Conservation (phyloP, 257 asterid species). For the Jacaranda copaia region DNA sequence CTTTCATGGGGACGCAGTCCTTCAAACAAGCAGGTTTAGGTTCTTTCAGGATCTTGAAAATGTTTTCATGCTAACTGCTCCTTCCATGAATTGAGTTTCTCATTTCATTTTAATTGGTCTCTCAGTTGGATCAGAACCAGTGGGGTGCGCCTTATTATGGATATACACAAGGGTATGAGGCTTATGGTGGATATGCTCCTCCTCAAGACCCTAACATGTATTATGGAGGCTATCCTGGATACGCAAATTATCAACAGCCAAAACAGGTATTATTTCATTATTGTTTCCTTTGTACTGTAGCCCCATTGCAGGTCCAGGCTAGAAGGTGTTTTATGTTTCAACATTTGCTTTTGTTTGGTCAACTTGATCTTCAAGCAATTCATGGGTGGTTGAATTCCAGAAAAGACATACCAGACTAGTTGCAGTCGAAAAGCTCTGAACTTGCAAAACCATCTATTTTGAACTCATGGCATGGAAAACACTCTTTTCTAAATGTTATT, state of each 20-base stretch:
- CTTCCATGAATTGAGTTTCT: slow-evolving; percentile 27
- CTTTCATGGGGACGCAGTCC: slow-evolving; percentile 98
- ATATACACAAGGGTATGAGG: slow-evolving; percentile 77
- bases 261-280: slow-evolving; percentile 60
- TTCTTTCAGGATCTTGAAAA: neutral
- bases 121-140: slow-evolving; percentile 69
- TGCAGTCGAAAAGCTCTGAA: neutral
- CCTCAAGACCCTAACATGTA: slow-evolving; percentile 90
- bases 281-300: neutral
- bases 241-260: slow-evolving; percentile 79
- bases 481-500: neutral
- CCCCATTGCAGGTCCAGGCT: neutral
- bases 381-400: neutral
- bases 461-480: neutral
- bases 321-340: neutral
- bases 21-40: slow-evolving; percentile 78
- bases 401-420: neutral
- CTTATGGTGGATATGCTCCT: slow-evolving; percentile 81
- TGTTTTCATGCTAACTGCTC: neutral
- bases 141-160: slow-evolving; percentile 71
- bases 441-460: neutral
- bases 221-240: slow-evolving; percentile 83
- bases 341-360: neutral
- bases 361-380: neutral
- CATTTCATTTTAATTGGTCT: slow-evolving; percentile 16